Evolutionary conservation across 2,329 filamentous ascomycete species (phyloP), one percentile per base, ranked within the genome.

Genomic region (Botrytis fabae): DNA sequence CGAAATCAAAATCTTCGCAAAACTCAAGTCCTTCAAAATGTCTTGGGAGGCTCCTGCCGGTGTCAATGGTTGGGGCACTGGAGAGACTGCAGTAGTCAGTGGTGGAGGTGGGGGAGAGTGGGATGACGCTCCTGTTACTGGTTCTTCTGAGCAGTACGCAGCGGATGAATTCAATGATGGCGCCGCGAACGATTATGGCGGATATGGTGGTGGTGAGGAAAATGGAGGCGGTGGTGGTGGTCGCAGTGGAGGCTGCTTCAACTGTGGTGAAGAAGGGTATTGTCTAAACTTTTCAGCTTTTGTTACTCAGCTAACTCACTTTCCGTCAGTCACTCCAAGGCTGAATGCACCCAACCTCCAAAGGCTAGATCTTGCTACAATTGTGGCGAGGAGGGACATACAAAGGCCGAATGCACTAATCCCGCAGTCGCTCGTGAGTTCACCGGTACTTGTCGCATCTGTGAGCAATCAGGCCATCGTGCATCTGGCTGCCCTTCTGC

Each of bases 311-410:
- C 64, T 54, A 66, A 22, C 44, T 70, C 48, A 70, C 60, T 62
- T 35, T 54, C 51, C 63, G 54, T 70, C 18, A 76, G 73, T 32
- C 69, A 74, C 72, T 72, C 64, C 40, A 76, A 75, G 62, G 61
- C 54, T 5, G 75, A 79, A 14, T 80, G 79, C 51, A 74, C 77
- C 42, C 74, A 78, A 42, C 78, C 78, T 22, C 73, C 75, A 20
- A 78, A 76, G 69, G 62, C 75, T 48, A 60, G 77, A n/a, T 44
- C 72, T 59, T 78, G 76, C 62, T 78, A 71, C 78, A 92, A 92
- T 82, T 92, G 91, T 76, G 89, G 89, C 32, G 81, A 87, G 59
- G 87, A 89, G 70, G 90, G 89, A 22, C 90, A 92, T 83, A 88
- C 84, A 81, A 91, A 90, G 81, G 82, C 85, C 1, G 89, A 92